Conservation (phyloP, 108 stramenopile species). For the Cyclostephanos invisitatus region DNA sequence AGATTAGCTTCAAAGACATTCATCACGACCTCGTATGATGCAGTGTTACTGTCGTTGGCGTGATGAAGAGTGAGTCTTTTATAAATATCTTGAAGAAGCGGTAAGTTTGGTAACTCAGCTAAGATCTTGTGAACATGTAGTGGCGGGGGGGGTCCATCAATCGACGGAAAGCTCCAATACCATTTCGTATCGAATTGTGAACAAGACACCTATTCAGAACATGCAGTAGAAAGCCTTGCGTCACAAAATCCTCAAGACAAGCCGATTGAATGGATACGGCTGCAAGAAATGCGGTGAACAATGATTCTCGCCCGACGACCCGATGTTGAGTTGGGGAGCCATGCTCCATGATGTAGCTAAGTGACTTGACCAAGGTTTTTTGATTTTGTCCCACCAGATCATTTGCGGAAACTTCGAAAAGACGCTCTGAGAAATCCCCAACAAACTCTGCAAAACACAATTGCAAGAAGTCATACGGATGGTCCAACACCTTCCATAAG, state of each 20-base stretch:
- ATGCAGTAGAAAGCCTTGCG: background rate
- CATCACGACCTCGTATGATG: background rate
- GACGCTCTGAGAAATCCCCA: background rate
- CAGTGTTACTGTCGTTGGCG: background rate
- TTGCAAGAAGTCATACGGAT: background rate
- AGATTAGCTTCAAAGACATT: slow-evolving; percentile 5
- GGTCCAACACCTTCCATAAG: background rate
- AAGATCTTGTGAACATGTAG: slow-evolving; percentile 7
- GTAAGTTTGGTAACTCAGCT: background rate
- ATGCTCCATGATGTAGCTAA: background rate
- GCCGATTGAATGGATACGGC: background rate
- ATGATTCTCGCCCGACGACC: background rate
- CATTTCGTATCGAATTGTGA: background rate
- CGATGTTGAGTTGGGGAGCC: background rate
- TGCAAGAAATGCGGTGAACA: slow-evolving; percentile 1
- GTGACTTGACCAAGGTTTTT: background rate
- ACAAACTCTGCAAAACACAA: background rate
- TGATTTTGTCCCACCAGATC: background rate
- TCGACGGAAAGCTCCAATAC: no score
- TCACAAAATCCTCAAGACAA: background rate
- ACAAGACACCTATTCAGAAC: background rate
- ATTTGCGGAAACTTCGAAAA: background rate
- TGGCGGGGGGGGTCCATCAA: no score
- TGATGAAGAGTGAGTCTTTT: slow-evolving; percentile 7
- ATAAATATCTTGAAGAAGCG: background rate